phyloP scores from a whole-genome alignment of 805 yeast genomes.

The baker's yeast (Saccharomyces cerevisiae) region DNA sequence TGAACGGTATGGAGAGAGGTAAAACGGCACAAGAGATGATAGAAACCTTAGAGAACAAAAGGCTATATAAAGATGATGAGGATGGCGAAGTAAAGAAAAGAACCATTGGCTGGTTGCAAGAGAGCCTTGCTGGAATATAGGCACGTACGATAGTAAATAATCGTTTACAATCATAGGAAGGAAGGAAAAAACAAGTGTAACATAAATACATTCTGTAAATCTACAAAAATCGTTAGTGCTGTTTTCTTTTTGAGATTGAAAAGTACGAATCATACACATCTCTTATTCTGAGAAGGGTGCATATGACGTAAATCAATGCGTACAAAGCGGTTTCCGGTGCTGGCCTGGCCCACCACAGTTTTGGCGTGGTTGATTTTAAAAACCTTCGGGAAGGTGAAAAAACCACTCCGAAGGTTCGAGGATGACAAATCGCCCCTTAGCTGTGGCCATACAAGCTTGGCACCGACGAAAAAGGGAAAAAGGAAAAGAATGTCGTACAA shows the following conservation, averaged over 20 bases:
- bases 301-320: neutral
- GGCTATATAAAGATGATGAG: conserved; percentile 26
- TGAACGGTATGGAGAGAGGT: conserved; percentile 29
- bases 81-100: conserved; percentile 29
- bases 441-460: neutral
- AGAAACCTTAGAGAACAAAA: conserved; percentile 21
- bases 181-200: neutral
- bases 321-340: neutral
- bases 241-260: neutral
- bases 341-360: neutral
- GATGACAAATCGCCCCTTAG: neutral
- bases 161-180: neutral
- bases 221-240: neutral
- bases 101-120: conserved; percentile 33
- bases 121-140: conserved; percentile 28
- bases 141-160: neutral
- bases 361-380: neutral
- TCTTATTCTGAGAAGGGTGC: neutral
- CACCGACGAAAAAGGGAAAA: neutral
- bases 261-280: neutral
- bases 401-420: neutral
- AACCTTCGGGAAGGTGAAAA: neutral
- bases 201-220: neutral
- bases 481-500: neutral
- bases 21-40: conserved; percentile 31